A percentile compares a stretch with the other conserved stretches of the same genome.
These are phyloP conservation scores for Acanthamoeba castellanii DNA, from an alignment of 208 protist species.

Conservation along the genomic window DNA sequence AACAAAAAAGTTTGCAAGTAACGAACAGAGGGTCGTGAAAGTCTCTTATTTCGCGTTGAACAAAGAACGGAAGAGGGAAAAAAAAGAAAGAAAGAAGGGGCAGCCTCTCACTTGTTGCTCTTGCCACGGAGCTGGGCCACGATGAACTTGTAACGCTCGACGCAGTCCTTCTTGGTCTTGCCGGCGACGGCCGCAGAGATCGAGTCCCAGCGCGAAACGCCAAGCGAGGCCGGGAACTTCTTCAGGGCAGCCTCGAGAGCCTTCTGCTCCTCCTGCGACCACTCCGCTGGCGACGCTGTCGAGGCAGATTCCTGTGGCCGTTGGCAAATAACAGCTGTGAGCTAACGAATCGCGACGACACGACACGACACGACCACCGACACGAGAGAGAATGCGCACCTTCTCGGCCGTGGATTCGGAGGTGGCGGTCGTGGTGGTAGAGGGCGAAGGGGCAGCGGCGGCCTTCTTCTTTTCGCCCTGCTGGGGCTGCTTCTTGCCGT, in stretches of 20 bases:
- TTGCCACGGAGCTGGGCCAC: constrained; percentile 80
- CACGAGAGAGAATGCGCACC: neutral
- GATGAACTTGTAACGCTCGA: constrained; percentile 96
- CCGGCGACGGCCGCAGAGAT: constrained; percentile 94
- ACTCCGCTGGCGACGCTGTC: constrained; percentile 84
- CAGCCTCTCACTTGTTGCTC: neutral
- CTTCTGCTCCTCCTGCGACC: constrained; percentile 96
- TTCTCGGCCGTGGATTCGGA: neutral
- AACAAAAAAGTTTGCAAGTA: too few species aligned
- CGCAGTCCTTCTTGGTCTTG: constrained; percentile 97
- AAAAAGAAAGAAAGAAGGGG: too few species aligned
- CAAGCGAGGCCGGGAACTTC: constrained; percentile 94
- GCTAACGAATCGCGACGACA: too few species aligned
- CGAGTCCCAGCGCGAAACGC: constrained; percentile 96
- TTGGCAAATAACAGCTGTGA: too few species aligned
- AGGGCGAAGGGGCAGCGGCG: neutral
- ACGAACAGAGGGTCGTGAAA: too few species aligned
- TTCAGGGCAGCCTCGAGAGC: constrained; percentile 94
- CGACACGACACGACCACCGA: neutral
- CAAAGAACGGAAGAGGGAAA: too few species aligned
- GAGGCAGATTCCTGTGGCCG: neutral
- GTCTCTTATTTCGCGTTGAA: too few species aligned
- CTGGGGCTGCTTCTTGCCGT: neutral
- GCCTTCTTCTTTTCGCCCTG: constrained; percentile 3
- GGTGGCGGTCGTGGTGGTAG: neutral